Percentiles rank a stretch among this genome's conserved stretches.
These are phyloP conservation scores for Mucor mucedo DNA, from an alignment of 371 early-diverging fungal genomes.

Conservation along the genomic window DNA sequence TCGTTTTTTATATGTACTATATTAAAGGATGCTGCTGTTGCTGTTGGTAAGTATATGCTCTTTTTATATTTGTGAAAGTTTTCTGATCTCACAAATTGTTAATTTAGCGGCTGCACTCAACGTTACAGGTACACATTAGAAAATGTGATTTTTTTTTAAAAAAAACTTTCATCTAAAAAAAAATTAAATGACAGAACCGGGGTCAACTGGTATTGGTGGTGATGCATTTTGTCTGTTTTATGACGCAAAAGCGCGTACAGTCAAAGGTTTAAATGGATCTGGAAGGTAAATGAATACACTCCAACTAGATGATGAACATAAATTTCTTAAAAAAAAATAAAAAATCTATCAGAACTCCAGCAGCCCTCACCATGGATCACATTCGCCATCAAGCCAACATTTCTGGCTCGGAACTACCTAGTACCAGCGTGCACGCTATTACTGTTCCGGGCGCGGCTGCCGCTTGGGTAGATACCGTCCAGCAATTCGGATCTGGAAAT, in stretches of 20 bases:
- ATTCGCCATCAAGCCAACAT: conserved; percentile 40
- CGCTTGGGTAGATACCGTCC: conserved; percentile 76
- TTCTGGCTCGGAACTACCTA: conserved; percentile 47
- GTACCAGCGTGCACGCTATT: conserved; percentile 58
- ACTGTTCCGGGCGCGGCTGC: conserved; percentile 90
- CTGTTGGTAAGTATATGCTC: conserved; percentile 42
- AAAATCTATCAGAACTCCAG: conserved; percentile 55
- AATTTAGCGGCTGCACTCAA: conserved; percentile 66
- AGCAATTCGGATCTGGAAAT: conserved; percentile 75
- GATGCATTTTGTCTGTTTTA: conserved; percentile 89
- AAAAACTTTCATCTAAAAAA: not conserved
- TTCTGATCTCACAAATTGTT: conserved; percentile 7
- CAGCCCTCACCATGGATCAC: conserved; percentile 58
- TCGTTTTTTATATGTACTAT: too few relatives aligned
- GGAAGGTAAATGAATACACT: conserved; percentile 54
- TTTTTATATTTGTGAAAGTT: not conserved
- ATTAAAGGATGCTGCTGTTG: conserved; percentile 81
- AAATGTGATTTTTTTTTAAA: not conserved
- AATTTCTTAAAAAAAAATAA: not conserved
- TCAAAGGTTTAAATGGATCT: conserved; percentile 76
- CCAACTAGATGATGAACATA: not conserved
- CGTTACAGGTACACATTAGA: conserved; percentile 54
- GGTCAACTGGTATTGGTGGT: conserved; percentile 92
- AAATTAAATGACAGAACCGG: conserved; percentile 62
- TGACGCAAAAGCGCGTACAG: conserved; percentile 62